Base-by-base conservation (phyloP, 2,329 filamentous ascomycete species). In the Sordariomycetes sp. region DNA sequence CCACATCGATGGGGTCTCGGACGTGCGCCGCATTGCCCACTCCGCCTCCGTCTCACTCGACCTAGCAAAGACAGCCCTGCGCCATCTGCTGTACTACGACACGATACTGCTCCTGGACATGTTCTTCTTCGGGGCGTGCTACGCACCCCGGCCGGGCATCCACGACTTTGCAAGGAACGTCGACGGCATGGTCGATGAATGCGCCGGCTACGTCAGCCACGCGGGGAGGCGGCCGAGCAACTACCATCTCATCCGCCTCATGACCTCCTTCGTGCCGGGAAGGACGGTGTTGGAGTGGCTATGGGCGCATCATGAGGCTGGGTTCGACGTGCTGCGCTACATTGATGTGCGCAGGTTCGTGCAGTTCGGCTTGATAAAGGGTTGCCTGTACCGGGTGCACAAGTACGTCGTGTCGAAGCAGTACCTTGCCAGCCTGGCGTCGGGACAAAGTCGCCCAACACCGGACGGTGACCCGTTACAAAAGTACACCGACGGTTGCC, bases 281-380 rank as follows among this genome's bases (percentile, higher is more conserved):
- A 76, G 86, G 33, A 84, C 79, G n/a, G 70, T 96, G 10, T 82
- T 82, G 50, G 84, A 90, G 53, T 96, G 87, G 86, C 79, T 92
- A 44, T 70, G 83, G 38, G 68, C 79, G 21, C 83, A 94, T 55
- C 72, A 78, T 44, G 74, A 81, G 26, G 63, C 66, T 30, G 75
- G 74, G 1, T 68, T 79, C 40, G 69, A 77, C 38, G 69, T 83
- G 25, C 68, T 95, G 8, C 66, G 72, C 10, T 80, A 81, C 49
- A 78, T 98, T 37, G 92, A 98, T 54, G 77, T 95, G 36, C 77
- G 92, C 10, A 80, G 92, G 19, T 80, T 98, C 42, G 86, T 96
- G 42, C 93, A 94, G 39, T 98, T 96, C 50, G 92, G 90, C 37
- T 74, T 95, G 39, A 94, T 96, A 55, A 96, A 96, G 60, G 88